Percentiles rank a stretch among this genome's conserved stretches.
Evolutionary conservation across 257 asterid genomes (phyloP).

Genomic region (Plantago ovata): DNA sequence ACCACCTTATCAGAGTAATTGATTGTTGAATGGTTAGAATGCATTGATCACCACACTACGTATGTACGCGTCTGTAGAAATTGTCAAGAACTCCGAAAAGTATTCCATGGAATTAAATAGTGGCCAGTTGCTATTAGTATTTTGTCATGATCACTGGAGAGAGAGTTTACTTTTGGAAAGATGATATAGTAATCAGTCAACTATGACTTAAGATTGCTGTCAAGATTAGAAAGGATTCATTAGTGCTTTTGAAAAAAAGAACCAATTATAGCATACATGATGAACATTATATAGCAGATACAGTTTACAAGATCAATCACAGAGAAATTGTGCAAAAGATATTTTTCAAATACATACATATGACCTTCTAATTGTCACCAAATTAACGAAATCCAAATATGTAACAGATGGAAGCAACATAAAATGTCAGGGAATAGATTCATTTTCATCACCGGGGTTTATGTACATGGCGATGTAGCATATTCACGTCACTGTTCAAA

Average conservation of each 20-base stretch:
- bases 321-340: no score
- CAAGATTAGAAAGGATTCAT: background rate
- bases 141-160: background rate
- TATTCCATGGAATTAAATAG: constrained; percentile 1
- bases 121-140: background rate
- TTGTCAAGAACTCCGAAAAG: background rate
- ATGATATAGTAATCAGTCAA: background rate
- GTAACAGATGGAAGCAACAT: no score
- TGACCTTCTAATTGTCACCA: no score
- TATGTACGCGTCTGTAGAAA: no score
- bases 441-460: constrained; percentile 29
- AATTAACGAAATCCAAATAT: no score
- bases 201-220: background rate
- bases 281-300: no score
- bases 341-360: no score
- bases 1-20: no score
- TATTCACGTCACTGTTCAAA: constrained; percentile 19
- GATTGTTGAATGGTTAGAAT: no score
- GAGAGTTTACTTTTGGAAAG: background rate
- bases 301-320: no score
- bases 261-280: background rate
- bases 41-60: no score
- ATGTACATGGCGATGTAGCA: constrained; percentile 25
- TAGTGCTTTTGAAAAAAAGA: background rate
- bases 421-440: no score